A percentile compares a stretch with the other conserved stretches of the same genome.
Evolutionary conservation across 805 yeast species (phyloP).

Genomic region (Huiozyma naganishii): DNA sequence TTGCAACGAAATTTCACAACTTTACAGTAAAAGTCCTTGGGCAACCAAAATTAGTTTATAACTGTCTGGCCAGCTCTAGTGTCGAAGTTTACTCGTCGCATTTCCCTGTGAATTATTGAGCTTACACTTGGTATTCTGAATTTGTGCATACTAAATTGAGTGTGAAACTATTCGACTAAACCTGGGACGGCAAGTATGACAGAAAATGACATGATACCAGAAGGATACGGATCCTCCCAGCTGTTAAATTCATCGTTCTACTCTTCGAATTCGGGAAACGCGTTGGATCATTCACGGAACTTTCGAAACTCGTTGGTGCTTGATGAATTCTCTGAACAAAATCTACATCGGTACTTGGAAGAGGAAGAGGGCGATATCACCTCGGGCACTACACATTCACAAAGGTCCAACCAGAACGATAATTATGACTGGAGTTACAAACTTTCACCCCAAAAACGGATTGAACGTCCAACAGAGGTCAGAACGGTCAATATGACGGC

Average conservation of each 20-base stretch:
- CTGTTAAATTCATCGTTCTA: constrained; percentile 21
- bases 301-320: constrained; percentile 26
- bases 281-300: constrained; percentile 24
- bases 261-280: constrained; percentile 20
- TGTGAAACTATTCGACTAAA: too few relatives aligned
- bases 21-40: too few relatives aligned
- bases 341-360: constrained; percentile 1
- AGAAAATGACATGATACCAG: too few relatives aligned
- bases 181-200: too few relatives aligned
- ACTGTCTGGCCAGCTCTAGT: too few relatives aligned
- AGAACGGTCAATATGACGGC: constrained; percentile 30
- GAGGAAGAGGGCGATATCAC: not conserved
- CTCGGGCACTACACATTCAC: not conserved
- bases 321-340: constrained; percentile 18
- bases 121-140: too few relatives aligned
- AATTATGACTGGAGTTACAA: not conserved
- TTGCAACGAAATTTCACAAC: too few relatives aligned
- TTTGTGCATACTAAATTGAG: too few relatives aligned
- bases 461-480: constrained; percentile 9
- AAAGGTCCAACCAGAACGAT: not conserved
- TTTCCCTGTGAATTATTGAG: too few relatives aligned
- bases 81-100: too few relatives aligned
- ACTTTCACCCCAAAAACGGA: not conserved
- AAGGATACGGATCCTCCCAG: constrained; percentile 1
- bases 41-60: too few relatives aligned